Evolutionary conservation across 2,329 filamentous ascomycete species (phyloP), one percentile per base, ranked within the genome.

Genomic region (Fusarium metavorans): DNA sequence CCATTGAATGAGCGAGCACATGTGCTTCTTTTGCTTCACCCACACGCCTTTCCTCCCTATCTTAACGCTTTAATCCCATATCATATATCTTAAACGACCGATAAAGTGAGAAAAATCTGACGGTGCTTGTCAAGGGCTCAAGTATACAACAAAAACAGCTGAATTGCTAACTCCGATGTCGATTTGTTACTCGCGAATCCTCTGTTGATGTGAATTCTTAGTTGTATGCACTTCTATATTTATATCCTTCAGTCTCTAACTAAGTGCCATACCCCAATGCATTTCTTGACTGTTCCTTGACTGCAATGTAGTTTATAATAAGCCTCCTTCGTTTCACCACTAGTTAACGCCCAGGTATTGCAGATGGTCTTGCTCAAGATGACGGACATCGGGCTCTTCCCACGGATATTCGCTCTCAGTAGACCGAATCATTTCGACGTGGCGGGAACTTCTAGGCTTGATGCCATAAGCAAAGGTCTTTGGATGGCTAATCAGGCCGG

Each of bases 371-470:
- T 71, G 50, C 5, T 64, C 23, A 8, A 74, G 27, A 2, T 63
- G 64, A 30, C 54, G 34, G 4, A 75, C 73, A 32, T 78, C 77
- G 9, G 74, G 66, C 13, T 76, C 70, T n/a, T 79, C 76, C 78
- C 78, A 79, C 6, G 74, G 74, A 23, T 73, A n/a, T 0, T 75
- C 66, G n/a, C n/a, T 43, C 50, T 78, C 73, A 9, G 71, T 58
- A n/a, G 61, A 62, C 14, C 66, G 45, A 30, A 79, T 58, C 9
- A 80, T 34, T 32, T 77, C 73, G 2, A 60, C 68, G 23, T 75
- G 72, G 14, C 67, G 65, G 0, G 35, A 37, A 4, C 76, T 79
- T 39, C 78, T 66, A 5, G 73, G 66, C 34, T 60, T 66, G 20
- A 80, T 78, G 5, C 59, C 68, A 30, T 72, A 76, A 4, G 70